These are phyloP conservation scores for Xylaria curta DNA, from an alignment of 495 filamentous ascomycete genomes.

Conservation along the genomic window DNA sequence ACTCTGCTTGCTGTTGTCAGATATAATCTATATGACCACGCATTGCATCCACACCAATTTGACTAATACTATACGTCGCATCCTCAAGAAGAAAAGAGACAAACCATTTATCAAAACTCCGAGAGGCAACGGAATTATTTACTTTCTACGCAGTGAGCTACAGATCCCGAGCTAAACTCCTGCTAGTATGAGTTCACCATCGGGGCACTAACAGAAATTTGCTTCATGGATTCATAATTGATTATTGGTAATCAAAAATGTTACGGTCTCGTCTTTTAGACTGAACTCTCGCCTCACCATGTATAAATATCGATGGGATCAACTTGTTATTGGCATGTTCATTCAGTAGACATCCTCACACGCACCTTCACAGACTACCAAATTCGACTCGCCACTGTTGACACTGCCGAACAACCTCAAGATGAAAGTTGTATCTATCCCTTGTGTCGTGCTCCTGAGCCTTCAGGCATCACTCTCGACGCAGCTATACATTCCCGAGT, in stretches of 20 bases:
- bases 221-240: conserved; percentile 3
- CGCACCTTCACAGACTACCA: neutral
- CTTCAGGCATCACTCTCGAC: conserved; percentile 21
- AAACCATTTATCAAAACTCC: neutral
- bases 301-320: neutral
- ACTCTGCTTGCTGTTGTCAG: neutral
- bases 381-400: neutral
- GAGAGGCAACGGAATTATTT: neutral
- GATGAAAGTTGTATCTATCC: conserved; percentile 1
- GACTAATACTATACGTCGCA: neutral
- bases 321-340: neutral
- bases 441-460: neutral
- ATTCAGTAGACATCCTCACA: neutral
- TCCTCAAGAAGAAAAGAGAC: neutral
- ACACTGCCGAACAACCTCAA: neutral
- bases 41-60: neutral
- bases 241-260: conserved; percentile 2
- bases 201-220: neutral
- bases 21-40: neutral
- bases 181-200: neutral
- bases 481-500: neutral
- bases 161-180: neutral
- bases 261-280: neutral
- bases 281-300: neutral
- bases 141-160: neutral